Evolutionary conservation across 495 filamentous ascomycete species (phyloP).

Genomic region (Friedmanniomyces simplex): DNA sequence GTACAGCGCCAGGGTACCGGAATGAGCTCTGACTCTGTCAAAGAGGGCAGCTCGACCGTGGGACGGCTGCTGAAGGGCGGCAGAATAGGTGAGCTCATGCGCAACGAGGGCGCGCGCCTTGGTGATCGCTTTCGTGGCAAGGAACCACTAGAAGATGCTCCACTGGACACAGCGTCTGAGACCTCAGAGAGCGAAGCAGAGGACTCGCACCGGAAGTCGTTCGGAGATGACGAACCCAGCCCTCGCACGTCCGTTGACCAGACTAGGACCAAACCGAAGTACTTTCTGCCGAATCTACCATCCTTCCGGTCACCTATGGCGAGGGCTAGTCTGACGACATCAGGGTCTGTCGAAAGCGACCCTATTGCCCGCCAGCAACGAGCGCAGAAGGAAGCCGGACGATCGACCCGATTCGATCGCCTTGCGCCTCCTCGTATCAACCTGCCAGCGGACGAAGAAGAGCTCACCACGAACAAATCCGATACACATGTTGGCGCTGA

Average conservation of each 20-base stretch:
- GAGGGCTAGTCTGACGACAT: slow-evolving; percentile 7
- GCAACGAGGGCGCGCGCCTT: slow-evolving; percentile 24
- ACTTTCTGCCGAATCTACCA: slow-evolving; percentile 38
- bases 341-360: slow-evolving; percentile 18
- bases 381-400: slow-evolving; percentile 24
- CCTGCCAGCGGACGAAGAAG: slow-evolving; percentile 34
- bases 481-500: background rate
- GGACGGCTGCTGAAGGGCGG: slow-evolving; percentile 30
- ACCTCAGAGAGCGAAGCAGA: background rate
- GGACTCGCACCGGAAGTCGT: background rate
- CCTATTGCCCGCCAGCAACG: slow-evolving; percentile 34
- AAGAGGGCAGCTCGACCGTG: slow-evolving; percentile 24
- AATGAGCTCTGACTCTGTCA: background rate
- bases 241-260: slow-evolving; percentile 7
- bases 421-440: slow-evolving; percentile 56
- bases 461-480: background rate
- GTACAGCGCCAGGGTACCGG: slow-evolving; percentile 6
- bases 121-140: slow-evolving; percentile 26
- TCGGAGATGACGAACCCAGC: background rate
- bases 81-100: slow-evolving; percentile 26
- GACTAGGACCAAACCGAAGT: slow-evolving; percentile 26
- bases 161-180: slow-evolving; percentile 6
- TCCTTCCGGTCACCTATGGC: slow-evolving; percentile 40
- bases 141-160: slow-evolving; percentile 18
- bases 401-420: slow-evolving; percentile 33